These are phyloP conservation scores for Clitopilus hobsonii DNA, from an alignment of 768 basidiomycete species.

Conservation along the genomic window DNA sequence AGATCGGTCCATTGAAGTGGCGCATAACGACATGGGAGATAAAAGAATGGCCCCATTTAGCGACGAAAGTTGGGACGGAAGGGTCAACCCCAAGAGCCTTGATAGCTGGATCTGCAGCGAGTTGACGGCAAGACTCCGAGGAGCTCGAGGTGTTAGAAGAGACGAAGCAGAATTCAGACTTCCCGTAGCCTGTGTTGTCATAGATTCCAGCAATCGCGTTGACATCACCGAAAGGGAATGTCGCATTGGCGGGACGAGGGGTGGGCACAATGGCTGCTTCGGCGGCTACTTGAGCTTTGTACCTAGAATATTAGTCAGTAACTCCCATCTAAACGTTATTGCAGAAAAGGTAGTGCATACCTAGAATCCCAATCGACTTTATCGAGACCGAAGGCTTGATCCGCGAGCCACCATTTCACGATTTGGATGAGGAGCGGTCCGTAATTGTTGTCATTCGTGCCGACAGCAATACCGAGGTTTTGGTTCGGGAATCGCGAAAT, in stretches of 20 bases:
- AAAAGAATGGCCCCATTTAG: constrained; percentile 13
- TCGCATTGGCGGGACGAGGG: constrained; percentile 11
- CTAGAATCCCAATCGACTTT: constrained; percentile 20
- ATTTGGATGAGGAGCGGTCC: constrained; percentile 12
- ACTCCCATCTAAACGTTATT: too few species aligned
- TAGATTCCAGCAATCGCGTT: constrained; percentile 11
- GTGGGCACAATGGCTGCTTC: background rate
- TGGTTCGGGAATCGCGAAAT: constrained; percentile 11
- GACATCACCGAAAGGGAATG: constrained; percentile 10
- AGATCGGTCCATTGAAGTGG: constrained; percentile 19
- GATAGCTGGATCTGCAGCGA: constrained; percentile 11
- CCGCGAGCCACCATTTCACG: constrained; percentile 19
- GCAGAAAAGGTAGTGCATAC: constrained; percentile 4
- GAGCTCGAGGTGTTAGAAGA: constrained; percentile 4
- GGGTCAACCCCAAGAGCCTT: constrained; percentile 17
- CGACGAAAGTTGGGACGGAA: constrained; percentile 18
- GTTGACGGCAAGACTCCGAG: constrained; percentile 10
- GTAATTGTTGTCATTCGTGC: constrained; percentile 19
- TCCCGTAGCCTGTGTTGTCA: constrained; percentile 14
- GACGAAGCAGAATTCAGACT: constrained; percentile 13
- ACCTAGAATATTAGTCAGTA: background rate
- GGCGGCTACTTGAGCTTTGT: constrained; percentile 1
- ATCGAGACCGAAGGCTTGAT: constrained; percentile 15
- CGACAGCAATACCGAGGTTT: constrained; percentile 20
- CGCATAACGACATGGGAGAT: constrained; percentile 13